Evolutionary conservation across 2,329 filamentous ascomycete genomes (phyloP).

Genomic region (Stachybotrys chlorohalonatus): DNA sequence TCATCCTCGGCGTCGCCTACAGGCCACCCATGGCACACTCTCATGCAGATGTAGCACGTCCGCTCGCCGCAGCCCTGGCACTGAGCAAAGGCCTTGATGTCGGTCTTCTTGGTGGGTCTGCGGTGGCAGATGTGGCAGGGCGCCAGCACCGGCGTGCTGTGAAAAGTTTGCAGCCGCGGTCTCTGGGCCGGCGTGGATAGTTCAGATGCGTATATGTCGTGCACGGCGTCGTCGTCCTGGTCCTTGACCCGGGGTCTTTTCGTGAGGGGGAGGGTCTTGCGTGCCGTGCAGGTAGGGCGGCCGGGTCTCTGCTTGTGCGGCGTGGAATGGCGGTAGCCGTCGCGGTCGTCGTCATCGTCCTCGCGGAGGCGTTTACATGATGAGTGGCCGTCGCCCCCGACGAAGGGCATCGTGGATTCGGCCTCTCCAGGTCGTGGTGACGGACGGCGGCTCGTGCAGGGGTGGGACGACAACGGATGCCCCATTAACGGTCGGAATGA

Average conservation of each 20-base stretch:
- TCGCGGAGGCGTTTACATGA: conserved; percentile 26
- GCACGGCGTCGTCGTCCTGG: conserved; percentile 9
- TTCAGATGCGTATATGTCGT: not conserved
- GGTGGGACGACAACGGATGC: not conserved
- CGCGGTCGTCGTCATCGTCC: conserved; percentile 14
- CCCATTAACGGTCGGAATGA: no score
- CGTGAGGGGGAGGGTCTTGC: conserved; percentile 19
- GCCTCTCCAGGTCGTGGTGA: not conserved
- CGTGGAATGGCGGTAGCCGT: conserved; percentile 14
- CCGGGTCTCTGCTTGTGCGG: conserved; percentile 14
- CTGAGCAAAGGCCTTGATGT: conserved; percentile 57
- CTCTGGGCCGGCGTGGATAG: not conserved
- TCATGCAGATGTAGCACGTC: conserved; percentile 61
- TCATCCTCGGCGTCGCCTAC: conserved; percentile 16
- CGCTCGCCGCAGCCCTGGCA: conserved; percentile 53
- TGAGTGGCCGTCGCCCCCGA: conserved; percentile 19
- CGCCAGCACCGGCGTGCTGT: conserved; percentile 23
- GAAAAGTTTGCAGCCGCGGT: not conserved
- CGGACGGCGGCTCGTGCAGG: no score
- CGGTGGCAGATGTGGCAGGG: conserved; percentile 62
- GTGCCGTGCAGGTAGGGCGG: conserved; percentile 12
- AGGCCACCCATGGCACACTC: conserved; percentile 48
- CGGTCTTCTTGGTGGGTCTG: conserved; percentile 53
- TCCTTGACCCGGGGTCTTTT: conserved; percentile 19
- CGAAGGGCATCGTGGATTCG: conserved; percentile 22